Base-by-base conservation (phyloP, 768 basidiomycete species). In the Calvatia gigantea region DNA sequence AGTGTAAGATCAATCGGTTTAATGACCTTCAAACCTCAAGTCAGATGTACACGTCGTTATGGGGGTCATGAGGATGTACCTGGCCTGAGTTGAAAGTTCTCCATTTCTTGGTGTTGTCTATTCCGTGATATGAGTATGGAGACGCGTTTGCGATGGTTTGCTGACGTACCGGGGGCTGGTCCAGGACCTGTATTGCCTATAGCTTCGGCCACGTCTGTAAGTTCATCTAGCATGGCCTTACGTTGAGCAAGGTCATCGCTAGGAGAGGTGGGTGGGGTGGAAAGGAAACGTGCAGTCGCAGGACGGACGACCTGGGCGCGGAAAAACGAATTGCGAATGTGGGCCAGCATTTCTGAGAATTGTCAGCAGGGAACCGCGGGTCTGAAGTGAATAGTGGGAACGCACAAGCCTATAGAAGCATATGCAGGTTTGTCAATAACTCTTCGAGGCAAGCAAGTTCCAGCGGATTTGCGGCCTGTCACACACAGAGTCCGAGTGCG, bases 1-100 rank as follows among this genome's bases (percentile, higher is more conserved):
- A 67, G 70, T 31, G 69, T 58, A 49, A 73, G 60, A 32, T 69
- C 61, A 46, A 62, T 59, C 9, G 71, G 69, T 57, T 56, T 54
- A 39, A 58, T 37, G 42, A 53, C 15, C 58, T 61, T 43, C 14
- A 28, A n/a, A 15, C 23, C 23, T 25, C 7, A 51, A 41, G 6
- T 14, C 29, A 38, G 35, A 27, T n/a, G 11, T 21, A 7, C 7
- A 21, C 2, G n/a, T 3, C 27, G 15, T 4, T 7, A 21, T 19
- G 17, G n/a, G 27, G 21, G 7, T 9, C 6, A 14, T 4, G 37
- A 37, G 12, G 35, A 62, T 60, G 59, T 57, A 67, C 69, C 29
- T 58, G 47, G 56, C 62, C 57, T 5, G 60, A 32, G 4, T 19
- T 4, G 56, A 75, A 69, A 1, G 60, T 35, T 31, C 33, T 37